phyloP scores from a whole-genome alignment of 352 stramenopile genomes.

The Hyaloperonospora arabidopsidis region DNA sequence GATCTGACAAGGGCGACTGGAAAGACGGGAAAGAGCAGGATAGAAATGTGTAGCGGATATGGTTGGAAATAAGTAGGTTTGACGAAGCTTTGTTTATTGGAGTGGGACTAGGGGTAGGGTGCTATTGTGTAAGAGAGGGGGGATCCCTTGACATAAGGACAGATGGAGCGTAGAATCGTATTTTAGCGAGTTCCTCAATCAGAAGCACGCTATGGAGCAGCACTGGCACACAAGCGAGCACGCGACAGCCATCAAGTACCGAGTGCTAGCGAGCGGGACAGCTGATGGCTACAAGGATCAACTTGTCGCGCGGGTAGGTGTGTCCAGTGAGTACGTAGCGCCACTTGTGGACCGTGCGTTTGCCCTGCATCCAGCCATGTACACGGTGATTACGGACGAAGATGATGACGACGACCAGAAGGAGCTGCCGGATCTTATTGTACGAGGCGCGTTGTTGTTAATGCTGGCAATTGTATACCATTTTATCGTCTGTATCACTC shows the following conservation, averaged over 20 bases:
- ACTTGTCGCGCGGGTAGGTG: slow-evolving; percentile 30
- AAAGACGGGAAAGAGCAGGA: too few species aligned
- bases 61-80: too few species aligned
- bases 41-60: too few species aligned
- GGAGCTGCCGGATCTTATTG: slow-evolving; percentile 30
- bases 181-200: neutral
- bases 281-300: slow-evolving; percentile 23
- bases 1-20: too few species aligned
- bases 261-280: slow-evolving; percentile 25
- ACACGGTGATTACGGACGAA: slow-evolving; percentile 20
- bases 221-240: slow-evolving; percentile 39
- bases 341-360: slow-evolving; percentile 41
- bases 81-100: too few species aligned
- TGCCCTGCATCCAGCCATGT: slow-evolving; percentile 38
- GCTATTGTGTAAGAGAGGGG: too few species aligned
- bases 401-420: slow-evolving; percentile 12
- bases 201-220: slow-evolving; percentile 12
- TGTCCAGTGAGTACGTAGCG: slow-evolving; percentile 37
- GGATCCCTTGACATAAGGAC: slow-evolving; percentile 5
- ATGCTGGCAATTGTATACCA: too few species aligned
- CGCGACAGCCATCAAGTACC: slow-evolving; percentile 31
- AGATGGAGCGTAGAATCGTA: neutral
- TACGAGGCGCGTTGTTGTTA: slow-evolving; percentile 14
- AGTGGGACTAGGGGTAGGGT: too few species aligned
- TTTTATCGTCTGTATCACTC: too few species aligned